Base-by-base conservation (phyloP, 2,329 filamentous ascomycete species). In the Colletotrichum noveboracense region DNA sequence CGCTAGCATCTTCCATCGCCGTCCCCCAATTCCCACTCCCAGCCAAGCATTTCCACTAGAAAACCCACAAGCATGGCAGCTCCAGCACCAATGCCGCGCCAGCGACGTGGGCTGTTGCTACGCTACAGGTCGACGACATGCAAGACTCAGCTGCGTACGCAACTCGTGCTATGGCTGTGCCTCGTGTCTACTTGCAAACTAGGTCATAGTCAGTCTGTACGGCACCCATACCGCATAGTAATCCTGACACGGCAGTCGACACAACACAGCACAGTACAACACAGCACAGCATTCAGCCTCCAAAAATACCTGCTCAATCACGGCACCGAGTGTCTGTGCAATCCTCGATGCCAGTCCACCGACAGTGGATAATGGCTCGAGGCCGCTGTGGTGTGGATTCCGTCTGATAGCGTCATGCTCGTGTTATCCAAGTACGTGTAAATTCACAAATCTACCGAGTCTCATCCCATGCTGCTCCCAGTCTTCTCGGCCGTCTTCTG, bases 341-440 rank as follows among this genome's bases (percentile, higher is more conserved):
- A 65, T 28, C 36, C 65, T 32, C 65, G 38, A 52, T 55, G 16
- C 26, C 36, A 70, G 56, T 62, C 67, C 67, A 70, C 67, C 26
- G 36, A 14, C 52, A 14, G 66, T 56, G 66, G 66, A 64, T 62
- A 72, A 61, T 71, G 66, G 48, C 71, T 64, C 58, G 32, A 28
- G n/a, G 32, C 21, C 21, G 32, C 60, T 43, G 38, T 48, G 67
- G 60, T 18, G 24, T 72, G 30, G 21, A 24, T 16, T 28, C 55
- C 68, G 28, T 34, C 28, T 30, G 60, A 66, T 71, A 74, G 72
- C 68, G 72, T 61, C 28, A 71, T 66, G 43, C 43, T 52, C 43
- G 43, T 52, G 48, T 71, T 58, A 55, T 72, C 72, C 69, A 24
- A 38, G 61, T 62, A 21, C 43, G 6, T 52, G 24, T 38, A 21